phyloP scores from a whole-genome alignment of 306 rosid genomes.

The Vigna reflexopilosa region DNA sequence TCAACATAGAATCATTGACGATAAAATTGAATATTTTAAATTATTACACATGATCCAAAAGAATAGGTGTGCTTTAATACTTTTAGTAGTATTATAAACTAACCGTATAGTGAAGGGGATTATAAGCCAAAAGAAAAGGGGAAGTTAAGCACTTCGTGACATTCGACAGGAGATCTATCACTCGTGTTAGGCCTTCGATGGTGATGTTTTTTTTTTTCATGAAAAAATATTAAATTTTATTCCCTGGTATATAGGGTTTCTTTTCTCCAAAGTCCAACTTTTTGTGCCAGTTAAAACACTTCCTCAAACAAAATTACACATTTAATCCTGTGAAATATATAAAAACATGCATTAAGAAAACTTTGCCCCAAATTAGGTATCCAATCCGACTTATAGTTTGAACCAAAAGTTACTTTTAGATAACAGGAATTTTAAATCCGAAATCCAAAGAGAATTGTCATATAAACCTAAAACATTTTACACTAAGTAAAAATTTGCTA shows the following conservation, averaged over 20 bases:
- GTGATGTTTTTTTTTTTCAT: background rate
- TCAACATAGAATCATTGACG: too few relatives aligned
- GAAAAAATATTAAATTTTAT: background rate
- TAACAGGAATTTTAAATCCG: background rate
- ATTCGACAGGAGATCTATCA: background rate
- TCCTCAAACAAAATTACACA: background rate
- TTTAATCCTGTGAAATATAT: background rate
- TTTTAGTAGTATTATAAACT: too few relatives aligned
- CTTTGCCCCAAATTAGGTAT: background rate
- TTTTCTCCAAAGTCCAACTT: background rate
- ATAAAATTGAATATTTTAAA: too few relatives aligned
- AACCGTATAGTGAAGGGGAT: too few relatives aligned
- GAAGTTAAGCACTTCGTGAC: too few relatives aligned
- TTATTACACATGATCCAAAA: too few relatives aligned
- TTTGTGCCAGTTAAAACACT: background rate
- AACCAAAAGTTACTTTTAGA: background rate
- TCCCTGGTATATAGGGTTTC: background rate
- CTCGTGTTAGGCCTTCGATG: background rate
- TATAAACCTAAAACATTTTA: slow-evolving; percentile 1
- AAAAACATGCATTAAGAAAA: background rate
- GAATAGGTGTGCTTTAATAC: too few relatives aligned
- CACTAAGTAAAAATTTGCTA: background rate
- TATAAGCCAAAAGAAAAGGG: background rate
- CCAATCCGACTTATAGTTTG: background rate
- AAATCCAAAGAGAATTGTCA: background rate